Percentiles rank a stretch among this genome's conserved stretches.
These are phyloP conservation scores for Dicorynia guianensis DNA, from an alignment of 306 rosid species.

Conservation along the genomic window DNA sequence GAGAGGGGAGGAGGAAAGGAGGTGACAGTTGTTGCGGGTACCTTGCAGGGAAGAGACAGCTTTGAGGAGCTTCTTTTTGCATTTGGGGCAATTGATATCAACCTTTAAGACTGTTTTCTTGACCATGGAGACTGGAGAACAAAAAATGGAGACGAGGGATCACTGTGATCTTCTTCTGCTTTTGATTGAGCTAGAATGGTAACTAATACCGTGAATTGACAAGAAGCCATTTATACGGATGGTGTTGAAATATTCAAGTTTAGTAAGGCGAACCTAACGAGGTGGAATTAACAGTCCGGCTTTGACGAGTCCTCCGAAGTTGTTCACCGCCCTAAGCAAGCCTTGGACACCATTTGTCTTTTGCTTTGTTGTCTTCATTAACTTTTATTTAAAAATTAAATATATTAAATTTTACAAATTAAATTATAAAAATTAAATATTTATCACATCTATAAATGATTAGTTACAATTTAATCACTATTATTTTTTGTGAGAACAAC, in stretches of 20 bases:
- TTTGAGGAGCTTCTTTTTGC: constrained; percentile 66
- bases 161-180: too few species aligned
- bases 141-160: not conserved
- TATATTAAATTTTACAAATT: too few species aligned
- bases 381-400: too few species aligned
- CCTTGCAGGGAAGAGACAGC: constrained; percentile 63
- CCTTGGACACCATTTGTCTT: constrained; percentile 34
- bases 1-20: not conserved
- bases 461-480: too few species aligned
- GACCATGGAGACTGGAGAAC: constrained; percentile 44
- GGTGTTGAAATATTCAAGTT: constrained; percentile 4
- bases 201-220: not conserved
- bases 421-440: too few species aligned
- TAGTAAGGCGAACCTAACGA: constrained; percentile 33
- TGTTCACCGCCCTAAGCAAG: constrained; percentile 45
- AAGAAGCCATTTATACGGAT: not conserved
- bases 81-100: constrained; percentile 55
- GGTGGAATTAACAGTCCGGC: constrained; percentile 6
- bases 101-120: constrained; percentile 66
- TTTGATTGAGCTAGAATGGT: too few species aligned
- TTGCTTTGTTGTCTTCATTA: constrained; percentile 9
- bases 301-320: constrained; percentile 13
- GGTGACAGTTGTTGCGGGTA: constrained; percentile 10
- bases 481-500: too few species aligned
- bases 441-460: too few species aligned